Evolutionary conservation across 441 rosid genomes (phyloP), one percentile per base, ranked within the genome.

Genomic region (Populus hybrid): DNA sequence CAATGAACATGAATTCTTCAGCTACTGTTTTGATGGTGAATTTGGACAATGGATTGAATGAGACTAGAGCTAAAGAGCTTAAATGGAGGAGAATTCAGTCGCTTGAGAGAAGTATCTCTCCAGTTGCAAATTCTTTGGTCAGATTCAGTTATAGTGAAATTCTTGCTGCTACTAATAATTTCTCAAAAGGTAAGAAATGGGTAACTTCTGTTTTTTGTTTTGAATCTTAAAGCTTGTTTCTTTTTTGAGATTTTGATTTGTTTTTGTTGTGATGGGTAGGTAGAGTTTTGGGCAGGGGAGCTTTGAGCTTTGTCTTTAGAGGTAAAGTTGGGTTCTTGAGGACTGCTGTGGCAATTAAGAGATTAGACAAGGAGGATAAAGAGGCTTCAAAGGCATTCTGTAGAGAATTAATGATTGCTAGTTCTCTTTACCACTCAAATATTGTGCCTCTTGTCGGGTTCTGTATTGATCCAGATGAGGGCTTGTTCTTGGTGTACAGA

Each of bases 251-350:
- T 73, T 76, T 36, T 81, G 75, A 75, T 73, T 79, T 64, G 57
- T 74, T 77, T 76, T 34, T 28, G 63, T 67, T 73, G 35, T 74
- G 18, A 80, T 85, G 82, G 79, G 77, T 80, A 96, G 99, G 93
- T 42, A 91, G 97, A 88, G 96, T 96, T 72, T 84, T 96, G 87
- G 99, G 99, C 74, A 93, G 99, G 85, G 99, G 99, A 84, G 98
- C 98, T 69, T 85, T 91, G 88, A 96, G 99, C 90, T 94, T 89
- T 88, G 98, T 96, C 70, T 96, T 90, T 80, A 96, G 95, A 67
- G 99, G 98, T 32, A 92, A 88, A 90, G 89, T 93, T 76, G 99
- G 99, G 75, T 20, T 92, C 16, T 83, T 93, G 89, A 82, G 89
- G 85, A 89, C 90, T 42, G 81, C 87, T 66, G 94, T 96, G 73